Base-by-base conservation (phyloP, 2,329 filamentous ascomycete genomes). In the Aspergillus pseudotamarii region DNA sequence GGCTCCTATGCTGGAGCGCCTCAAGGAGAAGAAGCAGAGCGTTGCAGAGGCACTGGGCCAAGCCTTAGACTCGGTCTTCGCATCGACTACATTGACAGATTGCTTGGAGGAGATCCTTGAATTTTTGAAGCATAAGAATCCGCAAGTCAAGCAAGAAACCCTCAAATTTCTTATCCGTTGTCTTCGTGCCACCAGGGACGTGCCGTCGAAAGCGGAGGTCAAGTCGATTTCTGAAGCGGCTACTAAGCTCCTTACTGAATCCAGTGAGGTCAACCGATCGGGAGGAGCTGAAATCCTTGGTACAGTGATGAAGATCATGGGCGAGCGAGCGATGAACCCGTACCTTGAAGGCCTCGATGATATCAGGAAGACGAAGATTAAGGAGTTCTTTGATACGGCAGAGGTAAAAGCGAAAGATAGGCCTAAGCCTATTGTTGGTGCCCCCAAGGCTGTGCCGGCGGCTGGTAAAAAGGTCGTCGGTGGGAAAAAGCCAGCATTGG, bases 231-330 rank as follows among this genome's bases (percentile, higher is more conserved):
- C 93, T n/a, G 95, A 98, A 71, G 87, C 89, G 1, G 89, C 89
- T 32, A 97, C 94, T 73, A 98, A 97, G 78, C 83, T 98, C 9
- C 84, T 99, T 19, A 90, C 94, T 0, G 95, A 99, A 75, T 94
- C 92, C 0, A 94, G 89, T 69, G 94, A 96, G 71, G 89, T 86
- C 3, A 87, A 96, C 63, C 88, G 95, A 79, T 90, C 94, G 56
- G 93, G 93, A 34, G 95, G 94, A 76, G 94, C 94, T 16, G 95
- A 99, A 77, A 89, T 95, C 38, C 83, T 99, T 3, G 95, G 96
- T 67, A 97, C 94, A 0, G 79, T 99, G 57, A 98, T 97, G 95
- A 99, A 98, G 81, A 98, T 99, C 60, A 92, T 98, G 81, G 94
- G 95, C 48, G 96, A 99, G 78, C 88, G 95, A 62, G 92, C 92